Base-by-base conservation (phyloP, 345 rosid species). In the thale cress (Arabidopsis thaliana) region DNA sequence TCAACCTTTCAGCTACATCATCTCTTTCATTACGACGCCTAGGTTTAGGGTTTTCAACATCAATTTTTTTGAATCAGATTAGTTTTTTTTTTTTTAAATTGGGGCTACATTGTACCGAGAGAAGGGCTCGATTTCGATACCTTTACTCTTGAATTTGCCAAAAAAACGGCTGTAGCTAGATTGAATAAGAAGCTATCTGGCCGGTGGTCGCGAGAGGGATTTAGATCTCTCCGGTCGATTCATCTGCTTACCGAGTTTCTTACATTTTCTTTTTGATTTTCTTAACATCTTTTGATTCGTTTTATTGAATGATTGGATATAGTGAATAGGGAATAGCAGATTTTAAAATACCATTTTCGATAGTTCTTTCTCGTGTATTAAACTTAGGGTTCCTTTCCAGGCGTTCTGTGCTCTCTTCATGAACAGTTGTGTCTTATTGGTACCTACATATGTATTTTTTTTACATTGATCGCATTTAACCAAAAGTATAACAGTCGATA, bases 171-270 rank as follows among this genome's bases (percentile, higher is more conserved):
- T 85, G 89, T 85, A 86, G 94, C 97, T 70, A 91, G 28, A 85
- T 82, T 33, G 48, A 82, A 4, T n/a, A 11, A 73, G 93, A 85
- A 79, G 88, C 81, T 87, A 68, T 81, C 87, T 89, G 97, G 93
- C 89, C 91, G 88, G 87, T 89, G 76, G 82, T 89, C 78, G 89
- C 79, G 67, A 72, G 74, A 23, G 84, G 69, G 79, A 51, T 60
- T 13, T 8, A 32, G 8, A 68, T 55, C 67, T 78, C 79, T 79
- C 69, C 76, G 63, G 73, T 91, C 82, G 87, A 79, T 85, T 46
- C 60, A 79, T 87, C 89, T 91, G 94, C 94, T 91, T 89, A 91
- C 97, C 91, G 93, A 91, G 80, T 86, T 87, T 89, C 87, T 77
- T n/a, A 91, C 85, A 89, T 81, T 0, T 64, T 49, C 6, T 1